Base-by-base conservation (phyloP, 345 rosid species). In the Psidium friedrichsthalianum region DNA sequence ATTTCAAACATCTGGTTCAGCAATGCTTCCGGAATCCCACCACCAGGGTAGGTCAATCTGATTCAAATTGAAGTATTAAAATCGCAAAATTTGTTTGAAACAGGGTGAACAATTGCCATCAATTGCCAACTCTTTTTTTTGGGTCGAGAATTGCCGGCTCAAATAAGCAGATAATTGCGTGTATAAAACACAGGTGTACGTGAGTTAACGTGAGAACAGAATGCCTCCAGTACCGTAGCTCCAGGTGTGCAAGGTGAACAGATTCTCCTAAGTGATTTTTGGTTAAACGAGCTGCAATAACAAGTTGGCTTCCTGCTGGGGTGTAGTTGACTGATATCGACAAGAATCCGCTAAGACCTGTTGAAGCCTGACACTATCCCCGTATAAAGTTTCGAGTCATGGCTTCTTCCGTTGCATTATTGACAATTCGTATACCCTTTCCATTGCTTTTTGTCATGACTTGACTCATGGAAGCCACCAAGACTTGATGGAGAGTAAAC, bases 361-460 rank as follows among this genome's bases (percentile, higher is more conserved):
- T 87, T 95, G 98, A 90, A 97, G 94, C 91, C 99, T 93, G 58
- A 93, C 89, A 87, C 95, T 91, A 87, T 97, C 98, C 81, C 97
- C 99, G 85, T 92, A 96, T 51, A 95, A 89, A 81, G 92, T 92
- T 82, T 91, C 93, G n/a, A 36, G 51, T 58, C 94, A 90, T 91
- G 78, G 89, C 86, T 83, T 89, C 94, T 85, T 93, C 97, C 84
- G 85, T 82, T 0, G 91, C 91, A 57, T 96, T 92, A 82, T 93
- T 94, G 85, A 89, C 85, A 74, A 94, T 88, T 44, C 56, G 88
- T 80, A 95, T 91, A 57, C 91, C 91, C 90, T 95, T 96, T 29
- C 86, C 92, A 32, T 89, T 89, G 91, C 96, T 91, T 85, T 91
- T 94, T 89, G 91, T 86, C 94, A 91, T 92, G 82, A 93, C 94